phyloP scores from a whole-genome alignment of 2,329 filamentous ascomycete genomes.

The Phaeomoniella chlamydospora region DNA sequence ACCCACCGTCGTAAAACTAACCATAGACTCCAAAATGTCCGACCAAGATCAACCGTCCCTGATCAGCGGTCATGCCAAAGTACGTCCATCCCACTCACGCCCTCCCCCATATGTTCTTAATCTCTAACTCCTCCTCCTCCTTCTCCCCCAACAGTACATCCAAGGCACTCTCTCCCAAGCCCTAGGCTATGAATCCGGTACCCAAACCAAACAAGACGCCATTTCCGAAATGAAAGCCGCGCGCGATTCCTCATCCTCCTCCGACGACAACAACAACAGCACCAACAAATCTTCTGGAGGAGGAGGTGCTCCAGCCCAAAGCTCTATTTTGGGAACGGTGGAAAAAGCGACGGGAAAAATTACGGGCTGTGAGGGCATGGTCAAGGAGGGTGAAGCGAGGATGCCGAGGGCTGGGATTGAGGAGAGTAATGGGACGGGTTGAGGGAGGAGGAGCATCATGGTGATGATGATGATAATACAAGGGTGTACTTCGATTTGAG shows the following conservation, averaged over 20 bases:
- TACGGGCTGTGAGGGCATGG: constrained; percentile 12
- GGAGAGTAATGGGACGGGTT: constrained; percentile 8
- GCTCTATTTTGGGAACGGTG: constrained; percentile 7
- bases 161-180: constrained; percentile 10
- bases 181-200: constrained; percentile 10
- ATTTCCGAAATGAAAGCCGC: constrained; percentile 11
- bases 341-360: constrained; percentile 10
- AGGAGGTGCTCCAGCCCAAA: constrained; percentile 6
- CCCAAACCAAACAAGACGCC: constrained; percentile 9
- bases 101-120: not conserved
- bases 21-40: constrained; percentile 1
- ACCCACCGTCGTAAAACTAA: too few relatives aligned
- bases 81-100: constrained; percentile 1
- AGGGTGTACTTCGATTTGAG: too few relatives aligned
- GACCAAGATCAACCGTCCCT: constrained; percentile 9
- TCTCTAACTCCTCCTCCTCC: not conserved
- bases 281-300: too few relatives aligned
- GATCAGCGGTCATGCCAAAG: constrained; percentile 10
- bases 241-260: constrained; percentile 3
- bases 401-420: constrained; percentile 7
- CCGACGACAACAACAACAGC: too few relatives aligned
- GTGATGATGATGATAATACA: too few relatives aligned
- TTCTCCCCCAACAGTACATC: constrained; percentile 8
- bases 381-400: constrained; percentile 8
- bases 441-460: constrained; percentile 2